These are phyloP conservation scores for Aspergillus awamori DNA, from an alignment of 2,329 filamentous ascomycete species.

Conservation along the genomic window DNA sequence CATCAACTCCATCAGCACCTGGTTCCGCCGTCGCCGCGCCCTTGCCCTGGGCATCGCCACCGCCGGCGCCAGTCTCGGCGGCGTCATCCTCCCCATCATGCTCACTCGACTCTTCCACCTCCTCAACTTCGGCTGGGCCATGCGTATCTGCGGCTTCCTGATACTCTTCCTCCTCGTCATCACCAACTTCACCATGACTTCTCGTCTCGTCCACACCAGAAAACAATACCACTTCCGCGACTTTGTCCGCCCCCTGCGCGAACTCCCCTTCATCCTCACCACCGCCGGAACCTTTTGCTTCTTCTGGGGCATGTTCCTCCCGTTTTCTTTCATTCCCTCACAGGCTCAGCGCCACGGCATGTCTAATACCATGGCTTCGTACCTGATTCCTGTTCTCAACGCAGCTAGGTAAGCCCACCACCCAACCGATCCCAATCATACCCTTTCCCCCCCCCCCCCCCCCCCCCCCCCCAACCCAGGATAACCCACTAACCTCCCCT, in stretches of 20 bases:
- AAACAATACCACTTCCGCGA: slow-evolving; percentile 14
- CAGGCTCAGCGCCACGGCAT: slow-evolving; percentile 19
- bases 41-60: slow-evolving; percentile 58
- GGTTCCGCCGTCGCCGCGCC: slow-evolving; percentile 57
- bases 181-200: slow-evolving; percentile 52
- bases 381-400: slow-evolving; percentile 60
- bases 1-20: slow-evolving; percentile 46
- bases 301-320: slow-evolving; percentile 35
- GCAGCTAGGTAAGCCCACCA: slow-evolving; percentile 34
- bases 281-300: slow-evolving; percentile 43
- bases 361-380: slow-evolving; percentile 47
- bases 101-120: slow-evolving; percentile 55
- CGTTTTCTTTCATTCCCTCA: slow-evolving; percentile 18
- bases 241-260: slow-evolving; percentile 15
- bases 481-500: background rate
- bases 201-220: slow-evolving; percentile 36
- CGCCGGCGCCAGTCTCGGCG: slow-evolving; percentile 58
- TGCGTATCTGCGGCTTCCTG: slow-evolving; percentile 60
- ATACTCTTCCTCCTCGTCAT: slow-evolving; percentile 61
- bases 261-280: slow-evolving; percentile 17
- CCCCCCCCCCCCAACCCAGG: background rate
- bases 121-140: slow-evolving; percentile 59
- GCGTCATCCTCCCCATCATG: slow-evolving; percentile 65
- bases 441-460: background rate
- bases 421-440: background rate